Evolutionary conservation across 2,329 filamentous ascomycete species (phyloP).

Genomic region (Cercospora brassicicola): DNA sequence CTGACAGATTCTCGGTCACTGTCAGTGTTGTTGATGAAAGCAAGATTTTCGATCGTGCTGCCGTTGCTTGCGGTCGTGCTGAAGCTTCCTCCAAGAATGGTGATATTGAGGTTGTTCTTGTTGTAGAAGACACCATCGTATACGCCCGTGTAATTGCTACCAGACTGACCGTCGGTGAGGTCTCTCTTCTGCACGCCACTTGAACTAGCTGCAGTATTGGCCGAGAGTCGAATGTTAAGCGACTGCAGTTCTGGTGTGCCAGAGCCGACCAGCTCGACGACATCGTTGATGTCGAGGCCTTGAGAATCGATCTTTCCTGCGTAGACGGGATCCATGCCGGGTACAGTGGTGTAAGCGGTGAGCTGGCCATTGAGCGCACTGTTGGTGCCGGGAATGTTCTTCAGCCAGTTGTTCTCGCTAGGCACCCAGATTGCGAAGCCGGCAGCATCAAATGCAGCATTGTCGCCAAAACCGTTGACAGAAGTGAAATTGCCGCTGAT

Average conservation of each 20-base stretch:
- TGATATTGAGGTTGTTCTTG: slow-evolving; percentile 70
- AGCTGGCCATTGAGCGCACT: slow-evolving; percentile 72
- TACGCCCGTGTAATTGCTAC: slow-evolving; percentile 62
- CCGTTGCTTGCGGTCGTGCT: slow-evolving; percentile 67
- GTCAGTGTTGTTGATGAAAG: slow-evolving; percentile 76
- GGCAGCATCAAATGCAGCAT: slow-evolving; percentile 60
- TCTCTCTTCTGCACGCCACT: slow-evolving; percentile 44
- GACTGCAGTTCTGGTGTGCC: slow-evolving; percentile 45
- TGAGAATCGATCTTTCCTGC: slow-evolving; percentile 81
- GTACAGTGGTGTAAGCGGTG: slow-evolving; percentile 67
- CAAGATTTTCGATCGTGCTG: slow-evolving; percentile 72
- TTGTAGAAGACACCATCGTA: slow-evolving; percentile 76
- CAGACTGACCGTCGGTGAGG: slow-evolving; percentile 37
- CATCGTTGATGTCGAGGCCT: slow-evolving; percentile 70
- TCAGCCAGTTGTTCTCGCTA: slow-evolving; percentile 80
- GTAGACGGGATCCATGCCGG: slow-evolving; percentile 64
- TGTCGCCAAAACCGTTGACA: slow-evolving; percentile 67
- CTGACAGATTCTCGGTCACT: slow-evolving; percentile 46
- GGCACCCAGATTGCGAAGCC: slow-evolving; percentile 93
- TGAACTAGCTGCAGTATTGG: slow-evolving; percentile 29
- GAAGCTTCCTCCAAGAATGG: slow-evolving; percentile 86
- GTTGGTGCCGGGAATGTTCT: slow-evolving; percentile 66
- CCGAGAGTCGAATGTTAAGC: slow-evolving; percentile 57
- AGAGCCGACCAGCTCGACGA: slow-evolving; percentile 61
- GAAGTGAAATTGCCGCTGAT: slow-evolving; percentile 77